Percentiles rank a stretch among this genome's conserved stretches.
These are phyloP conservation scores for Coprinellus micaceus DNA, from an alignment of 768 basidiomycete genomes.

Conservation along the genomic window DNA sequence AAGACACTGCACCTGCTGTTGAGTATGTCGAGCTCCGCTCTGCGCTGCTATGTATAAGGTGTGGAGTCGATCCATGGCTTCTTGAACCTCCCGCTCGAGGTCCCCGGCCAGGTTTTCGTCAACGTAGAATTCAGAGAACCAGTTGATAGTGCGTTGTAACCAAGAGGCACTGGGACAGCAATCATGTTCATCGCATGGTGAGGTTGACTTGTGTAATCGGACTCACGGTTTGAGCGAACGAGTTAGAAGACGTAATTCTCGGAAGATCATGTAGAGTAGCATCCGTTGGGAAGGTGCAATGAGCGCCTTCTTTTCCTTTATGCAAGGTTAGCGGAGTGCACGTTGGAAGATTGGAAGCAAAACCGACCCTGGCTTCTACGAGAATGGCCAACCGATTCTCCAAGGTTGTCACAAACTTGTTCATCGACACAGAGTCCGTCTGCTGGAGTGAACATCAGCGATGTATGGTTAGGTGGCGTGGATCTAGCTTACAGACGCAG, in stretches of 20 bases:
- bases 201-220: background rate
- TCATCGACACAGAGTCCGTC: constrained; percentile 29
- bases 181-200: background rate
- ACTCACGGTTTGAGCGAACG: constrained; percentile 62
- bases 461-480: background rate
- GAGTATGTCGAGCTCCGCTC: constrained; percentile 39
- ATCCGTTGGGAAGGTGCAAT: constrained; percentile 57
- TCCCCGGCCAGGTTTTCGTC: constrained; percentile 37
- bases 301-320: constrained; percentile 49
- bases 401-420: constrained; percentile 49
- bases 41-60: constrained; percentile 50
- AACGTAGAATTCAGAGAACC: constrained; percentile 38
- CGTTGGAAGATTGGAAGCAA: background rate
- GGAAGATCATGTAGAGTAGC: constrained; percentile 57
- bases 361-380: constrained; percentile 53
- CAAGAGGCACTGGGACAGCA: constrained; percentile 37
- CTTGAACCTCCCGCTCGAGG: constrained; percentile 39
- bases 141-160: constrained; percentile 40
- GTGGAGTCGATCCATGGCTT: constrained; percentile 40
- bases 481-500: constrained; percentile 13
- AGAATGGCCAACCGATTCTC: constrained; percentile 55
- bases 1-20: constrained; percentile 35
- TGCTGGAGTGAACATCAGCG: constrained; percentile 16
- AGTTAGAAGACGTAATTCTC: constrained; percentile 60
- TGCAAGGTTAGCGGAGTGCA: background rate